Conservation (phyloP, 768 basidiomycete genomes). For the Psilocybe cubensis region DNA sequence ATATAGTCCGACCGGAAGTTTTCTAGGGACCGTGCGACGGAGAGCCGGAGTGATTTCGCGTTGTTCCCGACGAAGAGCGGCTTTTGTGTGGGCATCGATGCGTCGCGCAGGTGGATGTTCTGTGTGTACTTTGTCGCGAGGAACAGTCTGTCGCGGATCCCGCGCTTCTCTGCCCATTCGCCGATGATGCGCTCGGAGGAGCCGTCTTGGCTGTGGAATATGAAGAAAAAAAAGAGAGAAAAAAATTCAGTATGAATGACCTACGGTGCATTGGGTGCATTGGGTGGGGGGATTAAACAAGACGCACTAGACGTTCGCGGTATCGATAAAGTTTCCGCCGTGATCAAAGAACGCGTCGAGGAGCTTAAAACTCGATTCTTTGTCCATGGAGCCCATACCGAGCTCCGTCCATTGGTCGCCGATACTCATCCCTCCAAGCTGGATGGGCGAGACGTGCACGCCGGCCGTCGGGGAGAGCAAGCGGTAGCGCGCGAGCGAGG, state of each 20-base stretch:
- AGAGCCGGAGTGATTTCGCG: conserved; percentile 44
- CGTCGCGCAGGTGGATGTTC: neutral
- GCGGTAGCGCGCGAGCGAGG: conserved; percentile 39
- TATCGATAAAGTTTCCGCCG: conserved; percentile 55
- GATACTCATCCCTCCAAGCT: conserved; percentile 47
- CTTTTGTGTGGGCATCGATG: neutral
- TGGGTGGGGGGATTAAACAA: neutral
- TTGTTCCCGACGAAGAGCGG: conserved; percentile 29
- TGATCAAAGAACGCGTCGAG: conserved; percentile 46
- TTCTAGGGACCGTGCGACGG: conserved; percentile 42
- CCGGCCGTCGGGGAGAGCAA: conserved; percentile 39
- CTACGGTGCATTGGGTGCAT: neutral
- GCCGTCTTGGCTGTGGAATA: conserved; percentile 48
- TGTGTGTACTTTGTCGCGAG: conserved; percentile 41
- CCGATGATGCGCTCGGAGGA: conserved; percentile 56
- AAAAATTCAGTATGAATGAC: neutral
- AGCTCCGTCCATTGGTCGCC: conserved; percentile 39
- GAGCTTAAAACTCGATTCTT: conserved; percentile 46
- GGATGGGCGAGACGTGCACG: conserved; percentile 46
- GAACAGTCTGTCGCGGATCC: conserved; percentile 51
- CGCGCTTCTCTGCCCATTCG: conserved; percentile 53
- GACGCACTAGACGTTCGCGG: conserved; percentile 47
- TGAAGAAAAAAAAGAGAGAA: neutral
- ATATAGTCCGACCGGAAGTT: conserved; percentile 49
- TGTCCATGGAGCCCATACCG: conserved; percentile 42